Evolutionary conservation across 164 flowering plant species (phyloP), one percentile per base, ranked within the genome.

Genomic region (Nymphaea colorata): DNA sequence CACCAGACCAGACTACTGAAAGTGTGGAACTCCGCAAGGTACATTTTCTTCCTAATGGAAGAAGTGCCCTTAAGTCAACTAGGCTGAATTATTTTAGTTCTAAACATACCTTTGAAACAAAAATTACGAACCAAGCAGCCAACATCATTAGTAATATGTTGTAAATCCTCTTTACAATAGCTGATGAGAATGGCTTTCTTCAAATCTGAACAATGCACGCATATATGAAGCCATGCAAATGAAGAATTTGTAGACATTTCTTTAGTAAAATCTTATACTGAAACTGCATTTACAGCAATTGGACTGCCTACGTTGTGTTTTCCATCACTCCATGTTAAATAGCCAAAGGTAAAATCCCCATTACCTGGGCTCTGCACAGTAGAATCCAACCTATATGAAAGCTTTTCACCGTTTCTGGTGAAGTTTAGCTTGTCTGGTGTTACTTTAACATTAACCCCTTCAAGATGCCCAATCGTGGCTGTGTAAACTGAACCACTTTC

Each of bases 341-440:
- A 72, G 43, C 88, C 84, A 70, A 82, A 82, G n/a, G 79, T 83
- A 76, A 79, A 82, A 69, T 71, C 76, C 67, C 83, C 84, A 68
- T 77, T 75, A 43, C 75, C 78, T 42, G 42, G 72, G 66, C 65
- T 73, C 61, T 62, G 64, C 11, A 85, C 79, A 3, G 25, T 65
- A 43, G 85, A 81, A 55, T 80, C 76, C 41, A 87, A 68, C 71
- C 73, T 75, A 61, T 74, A 85, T 17, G 81, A 44, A 72, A 51
- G 61, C 73, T 84, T 85, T 71, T 84, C 79, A 18, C 92, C 85
- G 11, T 64, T 25, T 41, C 73, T 44, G 14, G 44, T 44, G 51
- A 87, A 84, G 61, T 47, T 67, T 7, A 85, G 85, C 41, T 70
- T 67, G 43, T 68, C 8, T 36, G 89, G 84, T 44, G 59, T 55